These are phyloP conservation scores for Dactylellina cionopaga DNA, from an alignment of 2,329 filamentous ascomycete species.

Conservation along the genomic window DNA sequence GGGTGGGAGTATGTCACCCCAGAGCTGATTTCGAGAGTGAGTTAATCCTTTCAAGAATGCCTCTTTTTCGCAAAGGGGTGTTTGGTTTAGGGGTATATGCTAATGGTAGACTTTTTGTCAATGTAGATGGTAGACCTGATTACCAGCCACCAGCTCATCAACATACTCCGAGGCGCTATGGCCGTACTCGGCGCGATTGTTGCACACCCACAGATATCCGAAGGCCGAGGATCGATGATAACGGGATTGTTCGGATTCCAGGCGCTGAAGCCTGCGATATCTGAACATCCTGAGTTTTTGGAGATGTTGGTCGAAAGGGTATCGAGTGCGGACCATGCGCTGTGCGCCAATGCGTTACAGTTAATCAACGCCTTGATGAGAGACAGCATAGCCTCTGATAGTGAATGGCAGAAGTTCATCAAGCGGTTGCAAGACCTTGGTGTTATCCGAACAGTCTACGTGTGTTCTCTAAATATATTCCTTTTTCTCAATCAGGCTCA, in stretches of 20 bases:
- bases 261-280: slow-evolving; percentile 89
- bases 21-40: slow-evolving; percentile 69
- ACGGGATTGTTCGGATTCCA: slow-evolving; percentile 83
- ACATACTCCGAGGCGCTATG: slow-evolving; percentile 96
- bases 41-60: slow-evolving; percentile 54
- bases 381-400: slow-evolving; percentile 83
- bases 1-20: slow-evolving; percentile 80
- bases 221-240: slow-evolving; percentile 62
- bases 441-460: slow-evolving; percentile 85
- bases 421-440: slow-evolving; percentile 92
- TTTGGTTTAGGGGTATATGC: slow-evolving; percentile 6
- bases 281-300: slow-evolving; percentile 90
- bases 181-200: slow-evolving; percentile 94
- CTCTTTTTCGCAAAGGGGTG: not conserved
- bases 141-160: slow-evolving; percentile 93
- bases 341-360: slow-evolving; percentile 95
- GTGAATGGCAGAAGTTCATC: slow-evolving; percentile 95
- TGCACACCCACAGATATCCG: slow-evolving; percentile 76
- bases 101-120: slow-evolving; percentile 24
- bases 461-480: slow-evolving; percentile 25
- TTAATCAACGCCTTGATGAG: slow-evolving; percentile 94
- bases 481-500: not conserved
- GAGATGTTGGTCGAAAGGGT: slow-evolving; percentile 92
- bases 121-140: slow-evolving; percentile 82
- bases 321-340: slow-evolving; percentile 90